A percentile compares a stretch with the other conserved stretches of the same genome.
These are phyloP conservation scores for Trichoderma sp. DNA, from an alignment of 2,329 filamentous ascomycete species.

Conservation along the genomic window DNA sequence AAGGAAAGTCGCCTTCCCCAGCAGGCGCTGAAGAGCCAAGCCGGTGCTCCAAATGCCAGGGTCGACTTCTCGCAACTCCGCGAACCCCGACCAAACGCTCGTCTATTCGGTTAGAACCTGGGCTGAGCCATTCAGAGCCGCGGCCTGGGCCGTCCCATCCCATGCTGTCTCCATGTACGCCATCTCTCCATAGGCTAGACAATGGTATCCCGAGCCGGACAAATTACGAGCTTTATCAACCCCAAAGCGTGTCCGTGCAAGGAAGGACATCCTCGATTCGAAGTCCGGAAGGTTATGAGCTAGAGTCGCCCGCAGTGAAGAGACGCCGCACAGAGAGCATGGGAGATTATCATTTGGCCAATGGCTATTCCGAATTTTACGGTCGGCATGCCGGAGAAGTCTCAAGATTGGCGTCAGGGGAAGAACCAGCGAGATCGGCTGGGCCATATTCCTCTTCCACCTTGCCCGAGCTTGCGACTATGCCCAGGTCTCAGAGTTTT, in stretches of 20 bases:
- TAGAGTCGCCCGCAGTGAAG: slow-evolving; percentile 58
- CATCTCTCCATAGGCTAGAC: slow-evolving; percentile 33
- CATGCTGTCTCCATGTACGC: slow-evolving; percentile 31
- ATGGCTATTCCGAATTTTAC: slow-evolving; percentile 29
- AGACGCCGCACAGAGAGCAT: slow-evolving; percentile 62
- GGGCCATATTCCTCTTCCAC: slow-evolving; percentile 36
- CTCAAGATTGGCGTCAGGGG: slow-evolving; percentile 34
- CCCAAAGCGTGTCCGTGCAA: slow-evolving; percentile 33
- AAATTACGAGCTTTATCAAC: slow-evolving; percentile 37
- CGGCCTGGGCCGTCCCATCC: slow-evolving; percentile 32
- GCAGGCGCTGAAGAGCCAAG: slow-evolving; percentile 54
- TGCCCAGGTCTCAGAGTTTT: slow-evolving; percentile 42
- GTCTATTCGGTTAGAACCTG: slow-evolving; percentile 42
- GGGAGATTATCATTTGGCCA: slow-evolving; percentile 41
- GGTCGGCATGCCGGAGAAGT: slow-evolving; percentile 26
- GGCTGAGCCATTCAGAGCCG: slow-evolving; percentile 32
- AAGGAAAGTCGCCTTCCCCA: slow-evolving; percentile 39
- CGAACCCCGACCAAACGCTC: slow-evolving; percentile 60
- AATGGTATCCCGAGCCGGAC: slow-evolving; percentile 35
- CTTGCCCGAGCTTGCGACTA: slow-evolving; percentile 38
- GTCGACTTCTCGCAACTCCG: slow-evolving; percentile 63
- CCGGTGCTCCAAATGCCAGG: slow-evolving; percentile 72
- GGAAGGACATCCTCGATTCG: slow-evolving; percentile 35
- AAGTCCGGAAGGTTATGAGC: slow-evolving; percentile 45
- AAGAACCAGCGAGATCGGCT: slow-evolving; percentile 29